Conservation (phyloP, 176 grass and related monocot genomes). For the Leersia perrieri region DNA sequence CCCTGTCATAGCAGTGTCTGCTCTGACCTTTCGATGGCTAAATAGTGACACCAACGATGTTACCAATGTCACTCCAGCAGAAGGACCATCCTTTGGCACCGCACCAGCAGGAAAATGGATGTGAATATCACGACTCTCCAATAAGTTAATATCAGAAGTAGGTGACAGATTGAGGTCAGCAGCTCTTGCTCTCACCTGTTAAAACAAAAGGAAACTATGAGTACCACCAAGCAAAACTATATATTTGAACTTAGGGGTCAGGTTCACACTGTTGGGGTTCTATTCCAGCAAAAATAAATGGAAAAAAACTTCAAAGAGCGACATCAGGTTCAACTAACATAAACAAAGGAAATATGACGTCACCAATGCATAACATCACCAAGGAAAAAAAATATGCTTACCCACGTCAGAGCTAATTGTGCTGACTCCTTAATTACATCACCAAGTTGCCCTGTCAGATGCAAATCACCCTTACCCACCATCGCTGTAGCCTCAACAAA, state of each 20-base stretch:
- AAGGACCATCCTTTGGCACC: constrained; percentile 99
- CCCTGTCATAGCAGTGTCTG: constrained; percentile 97
- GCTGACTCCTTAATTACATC: constrained; percentile 99
- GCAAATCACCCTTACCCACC: constrained; percentile 98
- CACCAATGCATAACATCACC: neutral
- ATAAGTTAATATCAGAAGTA: constrained; percentile 60
- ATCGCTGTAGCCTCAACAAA: constrained; percentile 91
- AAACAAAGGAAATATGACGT: neutral
- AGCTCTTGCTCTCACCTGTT: constrained; percentile 86
- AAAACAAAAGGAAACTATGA: constrained; percentile 26
- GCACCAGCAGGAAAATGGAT: constrained; percentile 99
- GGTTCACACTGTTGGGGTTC: neutral
- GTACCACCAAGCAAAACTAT: neutral
- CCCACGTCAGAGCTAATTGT: constrained; percentile 97
- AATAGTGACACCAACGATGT: constrained; percentile 90
- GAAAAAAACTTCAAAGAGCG: constrained; percentile 5
- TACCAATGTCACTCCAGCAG: constrained; percentile 91
- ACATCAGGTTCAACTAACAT: neutral
- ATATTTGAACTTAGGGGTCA: neutral
- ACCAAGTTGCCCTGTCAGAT: constrained; percentile 95
- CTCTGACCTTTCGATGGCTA: constrained; percentile 80
- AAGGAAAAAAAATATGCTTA: constrained; percentile 38
- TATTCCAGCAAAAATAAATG: neutral
- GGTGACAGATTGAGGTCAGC: constrained; percentile 80
- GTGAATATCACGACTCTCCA: constrained; percentile 89